Evolutionary conservation across 768 basidiomycete genomes (phyloP).

Genomic region (Termitomyces bulborhizus): DNA sequence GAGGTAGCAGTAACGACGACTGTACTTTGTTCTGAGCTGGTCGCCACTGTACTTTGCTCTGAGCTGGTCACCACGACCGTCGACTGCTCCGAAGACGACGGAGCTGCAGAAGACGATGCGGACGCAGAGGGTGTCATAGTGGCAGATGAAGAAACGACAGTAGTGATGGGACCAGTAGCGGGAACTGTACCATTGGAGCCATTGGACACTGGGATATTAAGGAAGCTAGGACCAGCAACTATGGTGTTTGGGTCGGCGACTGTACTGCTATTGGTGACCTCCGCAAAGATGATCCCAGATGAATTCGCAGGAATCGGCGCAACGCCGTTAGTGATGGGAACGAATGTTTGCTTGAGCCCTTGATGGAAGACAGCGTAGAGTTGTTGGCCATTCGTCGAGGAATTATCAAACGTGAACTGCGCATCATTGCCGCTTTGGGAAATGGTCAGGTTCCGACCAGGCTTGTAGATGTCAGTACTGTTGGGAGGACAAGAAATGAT

Average conservation of each 20-base stretch:
- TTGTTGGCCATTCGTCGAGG: slow-evolving; percentile 3
- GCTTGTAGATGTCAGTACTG: slow-evolving; percentile 33
- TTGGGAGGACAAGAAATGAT: slow-evolving; percentile 43
- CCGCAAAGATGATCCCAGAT: slow-evolving; percentile 7
- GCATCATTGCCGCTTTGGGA: slow-evolving; percentile 20
- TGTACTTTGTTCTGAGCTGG: neutral
- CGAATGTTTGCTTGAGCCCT: slow-evolving; percentile 25
- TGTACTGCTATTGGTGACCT: slow-evolving; percentile 8
- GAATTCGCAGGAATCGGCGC: slow-evolving; percentile 9
- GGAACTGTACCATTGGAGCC: slow-evolving; percentile 2
- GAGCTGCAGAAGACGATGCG: neutral
- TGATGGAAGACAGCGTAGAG: slow-evolving; percentile 35
- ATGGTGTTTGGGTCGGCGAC: slow-evolving; percentile 1
- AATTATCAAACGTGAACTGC: slow-evolving; percentile 18
- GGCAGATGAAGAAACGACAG: neutral
- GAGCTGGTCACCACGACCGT: neutral
- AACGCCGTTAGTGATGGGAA: slow-evolving; percentile 6
- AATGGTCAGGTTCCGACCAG: slow-evolving; percentile 34
- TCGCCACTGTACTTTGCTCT: neutral
- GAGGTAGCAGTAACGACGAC: neutral
- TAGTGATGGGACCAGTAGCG: neutral
- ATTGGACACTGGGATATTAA: slow-evolving; percentile 7
- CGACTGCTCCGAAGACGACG: neutral
- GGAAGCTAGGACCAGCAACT: slow-evolving; percentile 10
- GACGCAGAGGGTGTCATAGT: neutral